These are phyloP conservation scores for Fusarium anthophilum DNA, from an alignment of 2,329 filamentous ascomycete species.

Conservation along the genomic window DNA sequence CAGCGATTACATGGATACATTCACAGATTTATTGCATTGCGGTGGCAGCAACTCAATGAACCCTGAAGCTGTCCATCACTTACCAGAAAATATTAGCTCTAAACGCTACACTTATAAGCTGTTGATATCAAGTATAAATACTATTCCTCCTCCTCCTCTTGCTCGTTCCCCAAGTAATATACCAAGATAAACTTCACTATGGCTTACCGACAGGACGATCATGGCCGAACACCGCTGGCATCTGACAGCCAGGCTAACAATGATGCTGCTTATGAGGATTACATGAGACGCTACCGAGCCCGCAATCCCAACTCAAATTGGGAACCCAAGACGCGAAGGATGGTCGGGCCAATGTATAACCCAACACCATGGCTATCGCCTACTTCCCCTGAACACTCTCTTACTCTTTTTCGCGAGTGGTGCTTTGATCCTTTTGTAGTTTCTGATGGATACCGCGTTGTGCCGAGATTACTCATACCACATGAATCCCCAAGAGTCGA, in stretches of 20 bases:
- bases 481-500: background rate
- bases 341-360: background rate
- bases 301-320: background rate
- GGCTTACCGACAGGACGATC: background rate
- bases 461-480: rapidly evolving
- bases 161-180: background rate
- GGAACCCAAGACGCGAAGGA: background rate
- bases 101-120: background rate
- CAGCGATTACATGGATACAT: background rate
- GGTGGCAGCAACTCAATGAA: background rate
- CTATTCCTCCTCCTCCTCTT: background rate
- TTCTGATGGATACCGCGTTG: background rate
- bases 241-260: background rate
- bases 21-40: background rate
- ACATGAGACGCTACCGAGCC: background rate
- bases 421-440: background rate
- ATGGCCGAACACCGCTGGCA: background rate
- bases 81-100: rapidly evolving
- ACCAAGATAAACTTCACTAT: background rate
- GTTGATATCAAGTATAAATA: background rate
- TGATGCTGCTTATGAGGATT: background rate
- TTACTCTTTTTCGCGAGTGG: background rate
- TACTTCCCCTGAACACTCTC: background rate
- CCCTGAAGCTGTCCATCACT: background rate
- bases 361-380: background rate